Percentiles rank a stretch among this genome's conserved stretches.
Evolutionary conservation across 2,329 filamentous ascomycete genomes (phyloP).

Genomic region (Ceratocystis colombiana): DNA sequence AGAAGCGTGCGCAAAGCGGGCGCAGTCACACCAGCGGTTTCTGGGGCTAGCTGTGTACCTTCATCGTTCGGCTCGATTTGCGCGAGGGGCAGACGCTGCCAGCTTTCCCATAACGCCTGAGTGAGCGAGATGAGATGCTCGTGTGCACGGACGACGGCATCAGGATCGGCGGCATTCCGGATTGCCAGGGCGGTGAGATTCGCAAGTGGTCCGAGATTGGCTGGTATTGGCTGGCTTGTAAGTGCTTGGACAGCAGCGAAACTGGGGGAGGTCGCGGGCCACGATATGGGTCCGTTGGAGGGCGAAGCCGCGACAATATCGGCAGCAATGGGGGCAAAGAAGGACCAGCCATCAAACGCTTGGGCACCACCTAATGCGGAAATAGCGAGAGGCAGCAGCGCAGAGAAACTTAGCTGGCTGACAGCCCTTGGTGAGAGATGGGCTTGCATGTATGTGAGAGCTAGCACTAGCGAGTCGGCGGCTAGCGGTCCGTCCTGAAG

Average conservation of each 20-base stretch:
- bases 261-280: conserved; percentile 52
- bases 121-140: conserved; percentile 60
- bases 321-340: conserved; percentile 52
- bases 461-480: conserved; percentile 51
- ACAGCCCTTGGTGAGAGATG: conserved; percentile 53
- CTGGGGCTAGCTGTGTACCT: conserved; percentile 48
- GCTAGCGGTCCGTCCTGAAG: conserved; percentile 36
- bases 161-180: conserved; percentile 42
- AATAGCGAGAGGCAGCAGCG: conserved; percentile 59
- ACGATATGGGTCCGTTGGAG: conserved; percentile 49
- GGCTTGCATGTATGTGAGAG: conserved; percentile 67
- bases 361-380: conserved; percentile 59
- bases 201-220: conserved; percentile 57
- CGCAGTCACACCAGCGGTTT: conserved; percentile 56
- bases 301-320: conserved; percentile 26
- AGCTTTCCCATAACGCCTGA: conserved; percentile 55
- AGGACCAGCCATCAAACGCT: conserved; percentile 66
- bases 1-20: conserved; percentile 66
- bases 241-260: conserved; percentile 50
- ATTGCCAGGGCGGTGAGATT: conserved; percentile 55
- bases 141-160: conserved; percentile 40
- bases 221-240: conserved; percentile 50
- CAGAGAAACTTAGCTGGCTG: conserved; percentile 53
- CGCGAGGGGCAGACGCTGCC: conserved; percentile 65
- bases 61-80: conserved; percentile 62